These are phyloP conservation scores for Panicum virgatum DNA, from an alignment of 202 grass and related monocot genomes.

Conservation along the genomic window DNA sequence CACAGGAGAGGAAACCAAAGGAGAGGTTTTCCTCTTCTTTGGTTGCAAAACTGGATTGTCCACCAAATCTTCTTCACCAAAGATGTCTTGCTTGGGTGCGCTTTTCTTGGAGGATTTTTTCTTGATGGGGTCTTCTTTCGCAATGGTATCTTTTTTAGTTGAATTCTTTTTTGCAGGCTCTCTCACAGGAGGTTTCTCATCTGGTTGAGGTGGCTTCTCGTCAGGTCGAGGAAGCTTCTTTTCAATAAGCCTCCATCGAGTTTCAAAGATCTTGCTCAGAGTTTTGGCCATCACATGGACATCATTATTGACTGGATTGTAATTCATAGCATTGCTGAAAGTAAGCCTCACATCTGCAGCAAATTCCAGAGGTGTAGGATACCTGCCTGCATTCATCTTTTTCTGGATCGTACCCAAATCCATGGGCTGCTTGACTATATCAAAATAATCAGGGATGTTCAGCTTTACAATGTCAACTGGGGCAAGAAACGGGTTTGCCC, in stretches of 20 bases:
- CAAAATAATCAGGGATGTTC: slow-evolving; percentile 92
- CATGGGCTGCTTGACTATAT: slow-evolving; percentile 87
- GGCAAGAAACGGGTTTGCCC: slow-evolving; percentile 58
- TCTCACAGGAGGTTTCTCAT: slow-evolving; percentile 36
- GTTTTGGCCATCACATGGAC: slow-evolving; percentile 81
- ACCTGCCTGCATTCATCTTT: slow-evolving; percentile 61
- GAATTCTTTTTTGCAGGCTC: slow-evolving; percentile 40
- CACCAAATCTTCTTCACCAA: slow-evolving; percentile 54
- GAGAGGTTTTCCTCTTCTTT: slow-evolving; percentile 74
- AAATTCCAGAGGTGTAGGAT: slow-evolving; percentile 70
- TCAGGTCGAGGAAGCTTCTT: slow-evolving; percentile 60
- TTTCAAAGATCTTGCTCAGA: slow-evolving; percentile 75
- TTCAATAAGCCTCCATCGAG: slow-evolving; percentile 83
- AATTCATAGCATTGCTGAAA: slow-evolving; percentile 81
- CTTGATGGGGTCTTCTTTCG: slow-evolving; percentile 40
- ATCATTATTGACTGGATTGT: slow-evolving; percentile 71
- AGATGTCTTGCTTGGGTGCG: slow-evolving; percentile 46
- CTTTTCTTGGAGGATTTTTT: slow-evolving; percentile 53
- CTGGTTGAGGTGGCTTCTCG: slow-evolving; percentile 51
- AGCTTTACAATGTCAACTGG: slow-evolving; percentile 81
- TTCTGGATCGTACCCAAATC: slow-evolving; percentile 90
- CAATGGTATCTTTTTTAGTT: slow-evolving; percentile 46
- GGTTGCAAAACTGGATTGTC: slow-evolving; percentile 52
- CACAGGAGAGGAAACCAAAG: no score
- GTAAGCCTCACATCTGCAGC: slow-evolving; percentile 87